Percentiles rank a stretch among this genome's conserved stretches.
These are phyloP conservation scores for Tylopilus intermedius DNA, from an alignment of 768 basidiomycete species.

Conservation along the genomic window DNA sequence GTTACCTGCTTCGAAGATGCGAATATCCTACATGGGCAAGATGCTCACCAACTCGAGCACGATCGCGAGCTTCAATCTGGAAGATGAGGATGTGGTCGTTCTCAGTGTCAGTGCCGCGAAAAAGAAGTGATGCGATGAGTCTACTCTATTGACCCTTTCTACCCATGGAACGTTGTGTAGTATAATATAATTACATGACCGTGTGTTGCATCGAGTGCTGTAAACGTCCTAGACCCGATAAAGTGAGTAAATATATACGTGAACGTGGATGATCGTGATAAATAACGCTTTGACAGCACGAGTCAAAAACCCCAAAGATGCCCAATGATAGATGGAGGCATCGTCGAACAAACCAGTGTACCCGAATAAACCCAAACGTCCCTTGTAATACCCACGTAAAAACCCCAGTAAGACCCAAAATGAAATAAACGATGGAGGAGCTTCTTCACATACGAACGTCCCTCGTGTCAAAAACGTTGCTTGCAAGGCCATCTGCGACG, in stretches of 20 bases:
- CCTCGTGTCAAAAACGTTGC: conserved; percentile 27
- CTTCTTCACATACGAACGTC: background rate
- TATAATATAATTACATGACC: conserved; percentile 11
- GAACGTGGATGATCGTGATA: conserved; percentile 16
- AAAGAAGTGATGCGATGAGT: conserved; percentile 49
- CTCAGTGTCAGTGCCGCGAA: conserved; percentile 72
- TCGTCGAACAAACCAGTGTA: background rate
- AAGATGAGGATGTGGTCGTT: conserved; percentile 82
- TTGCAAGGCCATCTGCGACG: conserved; percentile 14
- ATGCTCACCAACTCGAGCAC: conserved; percentile 84
- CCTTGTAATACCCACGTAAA: conserved; percentile 5
- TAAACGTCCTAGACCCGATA: conserved; percentile 8
- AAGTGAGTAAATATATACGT: conserved; percentile 16
- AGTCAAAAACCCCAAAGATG: conserved; percentile 4
- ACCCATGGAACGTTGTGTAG: conserved; percentile 8
- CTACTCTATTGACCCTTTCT: background rate
- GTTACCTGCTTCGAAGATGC: conserved; percentile 75
- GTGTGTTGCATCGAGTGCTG: conserved; percentile 7
- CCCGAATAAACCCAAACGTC: conserved; percentile 6
- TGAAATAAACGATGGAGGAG: conserved; percentile 5
- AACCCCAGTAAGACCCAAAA: conserved; percentile 17
- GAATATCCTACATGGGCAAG: conserved; percentile 74
- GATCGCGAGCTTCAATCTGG: conserved; percentile 83
- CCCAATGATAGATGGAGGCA: conserved; percentile 4
- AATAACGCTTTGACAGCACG: conserved; percentile 1